These are phyloP conservation scores for Podosphaera aphanis DNA, from an alignment of 2,329 filamentous ascomycete species.

Conservation along the genomic window DNA sequence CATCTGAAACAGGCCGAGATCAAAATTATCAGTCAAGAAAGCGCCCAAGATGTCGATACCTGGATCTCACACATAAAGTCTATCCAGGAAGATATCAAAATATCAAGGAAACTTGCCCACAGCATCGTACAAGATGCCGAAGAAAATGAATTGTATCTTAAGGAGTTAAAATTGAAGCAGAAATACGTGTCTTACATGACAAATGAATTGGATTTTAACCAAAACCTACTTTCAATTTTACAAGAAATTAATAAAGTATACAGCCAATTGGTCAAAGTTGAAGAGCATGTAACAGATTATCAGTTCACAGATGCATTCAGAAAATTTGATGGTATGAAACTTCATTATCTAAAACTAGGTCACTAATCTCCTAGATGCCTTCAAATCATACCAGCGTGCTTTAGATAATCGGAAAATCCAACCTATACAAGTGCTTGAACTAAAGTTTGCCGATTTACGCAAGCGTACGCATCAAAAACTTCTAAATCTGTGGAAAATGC, in stretches of 20 bases:
- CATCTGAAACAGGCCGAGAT: slow-evolving; percentile 28
- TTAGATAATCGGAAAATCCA: slow-evolving; percentile 37
- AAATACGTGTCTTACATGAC: slow-evolving; percentile 32
- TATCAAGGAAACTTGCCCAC: slow-evolving; percentile 54
- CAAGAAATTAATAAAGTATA: slow-evolving; percentile 31
- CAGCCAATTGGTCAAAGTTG: slow-evolving; percentile 36
- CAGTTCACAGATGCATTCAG: slow-evolving; percentile 32
- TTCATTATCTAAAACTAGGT: not conserved
- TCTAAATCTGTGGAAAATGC: slow-evolving; percentile 43
- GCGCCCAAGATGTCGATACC: slow-evolving; percentile 54
- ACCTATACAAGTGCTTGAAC: slow-evolving; percentile 38
- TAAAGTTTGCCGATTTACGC: slow-evolving; percentile 42
- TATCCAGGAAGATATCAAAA: slow-evolving; percentile 65
- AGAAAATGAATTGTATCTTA: slow-evolving; percentile 26
- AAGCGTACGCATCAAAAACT: slow-evolving; percentile 42
- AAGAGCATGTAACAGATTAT: slow-evolving; percentile 29
- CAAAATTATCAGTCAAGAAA: slow-evolving; percentile 50
- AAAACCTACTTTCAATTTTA: slow-evolving; percentile 29
- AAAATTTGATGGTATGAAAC: slow-evolving; percentile 28
- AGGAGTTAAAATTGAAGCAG: slow-evolving; percentile 20
- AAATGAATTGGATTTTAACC: slow-evolving; percentile 33
- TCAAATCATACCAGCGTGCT: slow-evolving; percentile 32
- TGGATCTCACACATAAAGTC: slow-evolving; percentile 73
- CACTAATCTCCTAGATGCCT: slow-evolving; percentile 23
- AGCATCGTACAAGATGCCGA: slow-evolving; percentile 63